Evolutionary conservation across 2,329 filamentous ascomycete genomes (phyloP).

Genomic region (Trichophyton simii): DNA sequence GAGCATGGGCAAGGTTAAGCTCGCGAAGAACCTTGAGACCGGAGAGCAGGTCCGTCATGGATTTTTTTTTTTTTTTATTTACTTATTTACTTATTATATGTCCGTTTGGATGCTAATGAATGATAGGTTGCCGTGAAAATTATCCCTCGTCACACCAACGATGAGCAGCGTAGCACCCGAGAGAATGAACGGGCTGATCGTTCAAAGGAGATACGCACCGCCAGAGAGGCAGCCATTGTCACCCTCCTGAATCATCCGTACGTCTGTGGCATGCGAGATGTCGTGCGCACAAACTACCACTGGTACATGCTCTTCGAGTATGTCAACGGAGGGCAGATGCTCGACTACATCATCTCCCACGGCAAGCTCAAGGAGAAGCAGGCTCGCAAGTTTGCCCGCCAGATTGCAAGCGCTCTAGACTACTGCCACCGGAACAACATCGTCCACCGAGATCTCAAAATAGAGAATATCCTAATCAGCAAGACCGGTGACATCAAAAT

Average conservation of each 20-base stretch:
- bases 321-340: conserved; percentile 97
- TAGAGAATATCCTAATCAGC: conserved; percentile 97
- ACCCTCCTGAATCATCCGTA: conserved; percentile 88
- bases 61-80: background rate
- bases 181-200: conserved; percentile 85
- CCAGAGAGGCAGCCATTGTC: conserved; percentile 90
- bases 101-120: background rate
- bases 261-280: conserved; percentile 89
- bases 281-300: conserved; percentile 90
- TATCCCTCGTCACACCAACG: conserved; percentile 76
- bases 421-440: conserved; percentile 98
- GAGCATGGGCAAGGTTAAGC: conserved; percentile 97
- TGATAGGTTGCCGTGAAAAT: conserved; percentile 88
- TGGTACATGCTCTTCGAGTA: conserved; percentile 99
- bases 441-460: conserved; percentile 93
- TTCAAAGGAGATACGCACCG: conserved; percentile 90
- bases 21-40: conserved; percentile 79
- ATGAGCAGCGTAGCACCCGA: conserved; percentile 60
- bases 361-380: conserved; percentile 97
- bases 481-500: conserved; percentile 99
- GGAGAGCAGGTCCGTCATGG: conserved; percentile 63
- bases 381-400: conserved; percentile 90
- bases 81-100: background rate
- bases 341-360: conserved; percentile 98
- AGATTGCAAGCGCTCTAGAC: conserved; percentile 91